These are phyloP conservation scores for Baeospora myosura DNA, from an alignment of 1,284 basidiomycete species.

Conservation along the genomic window DNA sequence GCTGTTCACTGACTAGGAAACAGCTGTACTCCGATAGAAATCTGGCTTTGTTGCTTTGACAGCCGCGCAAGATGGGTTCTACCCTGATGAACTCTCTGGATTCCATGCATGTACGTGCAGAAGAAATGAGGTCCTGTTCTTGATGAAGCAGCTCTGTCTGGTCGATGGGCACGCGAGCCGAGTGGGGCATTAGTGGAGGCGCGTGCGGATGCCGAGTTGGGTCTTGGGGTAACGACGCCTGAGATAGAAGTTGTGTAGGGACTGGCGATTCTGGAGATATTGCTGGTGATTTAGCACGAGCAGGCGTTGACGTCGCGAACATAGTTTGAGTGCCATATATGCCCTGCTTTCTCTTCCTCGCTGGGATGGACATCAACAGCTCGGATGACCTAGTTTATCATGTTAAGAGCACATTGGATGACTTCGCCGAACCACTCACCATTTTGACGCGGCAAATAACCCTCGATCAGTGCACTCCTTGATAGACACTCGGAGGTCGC, in stretches of 20 bases:
- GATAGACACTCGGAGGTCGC: constrained; percentile 1
- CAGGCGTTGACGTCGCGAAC: constrained; percentile 19
- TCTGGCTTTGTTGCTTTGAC: constrained; percentile 59
- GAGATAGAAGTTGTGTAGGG: constrained; percentile 2
- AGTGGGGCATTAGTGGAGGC: constrained; percentile 18
- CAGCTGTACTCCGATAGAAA: constrained; percentile 80
- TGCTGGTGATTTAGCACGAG: not conserved
- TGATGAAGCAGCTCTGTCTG: constrained; percentile 44
- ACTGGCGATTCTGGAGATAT: constrained; percentile 1
- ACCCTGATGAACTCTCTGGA: constrained; percentile 78
- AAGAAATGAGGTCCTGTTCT: constrained; percentile 62
- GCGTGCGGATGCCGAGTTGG: constrained; percentile 9
- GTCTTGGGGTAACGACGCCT: constrained; percentile 1
- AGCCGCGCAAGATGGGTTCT: constrained; percentile 54
- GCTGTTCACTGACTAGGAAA: constrained; percentile 77
- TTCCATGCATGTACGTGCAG: constrained; percentile 74
- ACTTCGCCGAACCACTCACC: not conserved
- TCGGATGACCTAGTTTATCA: constrained; percentile 65
- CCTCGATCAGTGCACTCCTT: constrained; percentile 4
- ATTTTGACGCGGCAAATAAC: not conserved
- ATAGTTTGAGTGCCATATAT: constrained; percentile 15
- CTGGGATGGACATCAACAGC: constrained; percentile 57
- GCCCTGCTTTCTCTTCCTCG: constrained; percentile 33
- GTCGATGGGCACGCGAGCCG: constrained; percentile 23
- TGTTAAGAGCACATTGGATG: not conserved